Base-by-base conservation (phyloP, 2,329 filamentous ascomycete genomes). In the Apiospora marii region DNA sequence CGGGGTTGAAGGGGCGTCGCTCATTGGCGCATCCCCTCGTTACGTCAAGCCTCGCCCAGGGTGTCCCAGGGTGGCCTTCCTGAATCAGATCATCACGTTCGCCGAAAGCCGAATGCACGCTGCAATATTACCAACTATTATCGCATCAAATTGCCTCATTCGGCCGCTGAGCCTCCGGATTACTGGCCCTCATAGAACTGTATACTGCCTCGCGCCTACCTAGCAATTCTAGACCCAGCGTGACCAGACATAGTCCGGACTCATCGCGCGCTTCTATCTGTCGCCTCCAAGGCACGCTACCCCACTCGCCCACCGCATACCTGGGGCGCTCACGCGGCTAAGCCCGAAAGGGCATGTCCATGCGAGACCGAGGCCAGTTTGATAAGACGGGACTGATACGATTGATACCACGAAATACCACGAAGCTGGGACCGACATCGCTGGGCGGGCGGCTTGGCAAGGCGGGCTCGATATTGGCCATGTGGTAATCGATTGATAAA, bases 231-330 rank as follows among this genome's bases (percentile, higher is more conserved):
- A 61, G 53, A 22, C 53, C 53, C 53, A 61, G 53, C 53, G 53
- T 61, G 53, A 61, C 53, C 53, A 61, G 30, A 30, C 53, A 61
- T 61, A 61, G 53, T 61, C 19, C 53, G 53, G 53, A 22, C 27
- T 37, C 53, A n/a, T 61, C 53, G 10, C 19, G 53, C 16, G 53
- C 16, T 16, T 37, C 53, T 61, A 61, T 61, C 53, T 37, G 53
- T 61, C 53, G 53, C 53, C 53, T 61, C 53, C 53, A 61, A 61
- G 16, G 53, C 53, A 61, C 53, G 53, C 58, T 64, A 64, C 58
- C 58, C 58, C 58, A 41, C 58, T 64, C 30, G 58, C 34, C 58
- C 58, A 64, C 58, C 58, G 41, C 19, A 41, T 37, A 24, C 34
- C 58, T 64, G 58, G 58, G 58, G 58, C 58, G n/a, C 58, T 22